Base-by-base conservation (phyloP, 2,329 filamentous ascomycete species). In the Metarhizium album region DNA sequence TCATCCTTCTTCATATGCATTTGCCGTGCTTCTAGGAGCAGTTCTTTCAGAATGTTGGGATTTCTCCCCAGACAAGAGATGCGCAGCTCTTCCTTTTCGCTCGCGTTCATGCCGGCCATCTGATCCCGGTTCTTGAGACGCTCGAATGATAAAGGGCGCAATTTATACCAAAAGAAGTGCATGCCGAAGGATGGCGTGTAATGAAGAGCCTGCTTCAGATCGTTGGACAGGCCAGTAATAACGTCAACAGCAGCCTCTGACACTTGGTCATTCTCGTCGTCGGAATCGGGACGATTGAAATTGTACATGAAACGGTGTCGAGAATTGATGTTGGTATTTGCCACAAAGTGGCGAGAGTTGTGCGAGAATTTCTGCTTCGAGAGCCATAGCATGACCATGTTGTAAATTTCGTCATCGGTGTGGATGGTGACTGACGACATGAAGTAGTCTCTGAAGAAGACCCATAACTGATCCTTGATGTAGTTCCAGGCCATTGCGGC, bases 321-420 rank as follows among this genome's bases (percentile, higher is more conserved):
- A 2, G 73, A 79, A 58, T 73, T 78, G 35, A 82, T 60, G 57
- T 77, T 78, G 5, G 81, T 83, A 59, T 83, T 83, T 40, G 80
- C 84, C 11, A 86, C 73, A 55, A 86, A 84, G 43, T 74, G 74
- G 14, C 80, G 78, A 0, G 82, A 78, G 4, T 70, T 67, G 53
- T 76, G 73, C 20, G 80, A 73, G 56, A 86, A 86, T 3, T 68
- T 64, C 63, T 87, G 83, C 33, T 70, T 66, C 2, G 82, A 74
- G 2, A 87, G 74, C 84, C 84, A 87, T 24, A 73, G 74, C 81
- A 87, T 86, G 40, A 87, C 60, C 59, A 86, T 84, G 60, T 83
- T 83, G 69, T 86, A 87, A 51, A 85, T 79, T 62, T 87, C 84
- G 58, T 88, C 84, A 52, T 87, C 82, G 27, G 79, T 74, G 43